Percentiles rank a stretch among this genome's conserved stretches.
phyloP scores from a whole-genome alignment of 2,329 filamentous ascomycete genomes.

The Rhytidhysteron rufulum region DNA sequence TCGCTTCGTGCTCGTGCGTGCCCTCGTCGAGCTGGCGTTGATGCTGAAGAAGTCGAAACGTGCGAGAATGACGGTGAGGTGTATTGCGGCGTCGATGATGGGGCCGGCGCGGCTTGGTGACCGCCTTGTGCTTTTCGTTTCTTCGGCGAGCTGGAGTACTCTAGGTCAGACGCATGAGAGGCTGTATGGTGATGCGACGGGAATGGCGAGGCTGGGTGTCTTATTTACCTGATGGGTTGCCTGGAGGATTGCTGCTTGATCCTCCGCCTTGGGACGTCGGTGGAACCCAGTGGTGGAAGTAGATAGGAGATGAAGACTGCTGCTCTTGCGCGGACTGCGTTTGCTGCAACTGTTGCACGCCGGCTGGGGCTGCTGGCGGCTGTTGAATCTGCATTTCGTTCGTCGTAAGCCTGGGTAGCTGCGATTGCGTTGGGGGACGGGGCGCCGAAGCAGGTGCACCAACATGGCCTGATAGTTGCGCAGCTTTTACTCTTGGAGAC shows the following conservation, averaged over 20 bases:
- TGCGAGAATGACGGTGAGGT: conserved; percentile 52
- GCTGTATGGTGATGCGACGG: conserved; percentile 47
- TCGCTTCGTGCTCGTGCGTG: conserved; percentile 66
- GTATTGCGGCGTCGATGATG: conserved; percentile 48
- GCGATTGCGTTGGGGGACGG: conserved; percentile 43
- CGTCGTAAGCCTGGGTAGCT: conserved; percentile 49
- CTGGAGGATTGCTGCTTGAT: conserved; percentile 61
- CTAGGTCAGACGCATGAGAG: conserved; percentile 50
- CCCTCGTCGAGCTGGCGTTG: conserved; percentile 54
- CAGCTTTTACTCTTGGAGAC: conserved; percentile 33
- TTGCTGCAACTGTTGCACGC: conserved; percentile 40
- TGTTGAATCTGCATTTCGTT: conserved; percentile 50
- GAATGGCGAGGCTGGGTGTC: conserved; percentile 40
- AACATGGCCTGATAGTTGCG: conserved; percentile 20
- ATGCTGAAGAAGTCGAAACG: conserved; percentile 52
- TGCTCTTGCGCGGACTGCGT: conserved; percentile 56
- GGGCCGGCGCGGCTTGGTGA: conserved; percentile 50
- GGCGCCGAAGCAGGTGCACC: conserved; percentile 40
- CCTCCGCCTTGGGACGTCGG: conserved; percentile 59
- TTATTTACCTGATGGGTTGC: conserved; percentile 70
- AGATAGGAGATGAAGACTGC: conserved; percentile 67
- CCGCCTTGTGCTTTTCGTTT: conserved; percentile 71
- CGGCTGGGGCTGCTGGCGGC: conserved; percentile 38
- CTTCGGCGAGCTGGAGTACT: conserved; percentile 72
- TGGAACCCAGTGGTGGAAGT: conserved; percentile 92